Conservation (phyloP, 768 basidiomycete species). For the Mycena chlorophos region DNA sequence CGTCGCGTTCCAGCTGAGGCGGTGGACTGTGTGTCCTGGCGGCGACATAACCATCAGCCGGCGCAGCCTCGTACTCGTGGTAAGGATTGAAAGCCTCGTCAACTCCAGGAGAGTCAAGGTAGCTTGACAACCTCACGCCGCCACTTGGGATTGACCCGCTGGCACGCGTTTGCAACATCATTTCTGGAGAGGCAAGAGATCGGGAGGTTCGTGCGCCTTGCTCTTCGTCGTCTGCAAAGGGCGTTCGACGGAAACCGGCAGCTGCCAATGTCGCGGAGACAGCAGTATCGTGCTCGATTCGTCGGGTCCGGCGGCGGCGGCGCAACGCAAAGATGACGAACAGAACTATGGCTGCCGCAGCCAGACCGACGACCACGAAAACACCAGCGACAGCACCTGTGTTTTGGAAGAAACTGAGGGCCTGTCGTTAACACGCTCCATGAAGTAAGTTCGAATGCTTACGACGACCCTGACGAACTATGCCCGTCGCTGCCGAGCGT, state of each 20-base stretch:
- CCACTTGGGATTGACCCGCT: constrained; percentile 30
- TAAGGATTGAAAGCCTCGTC: constrained; percentile 53
- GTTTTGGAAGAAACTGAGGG: constrained; percentile 78
- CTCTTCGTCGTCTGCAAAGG: constrained; percentile 68
- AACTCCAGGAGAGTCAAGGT: constrained; percentile 37
- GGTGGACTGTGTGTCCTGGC: constrained; percentile 51
- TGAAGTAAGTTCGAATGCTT: constrained; percentile 27
- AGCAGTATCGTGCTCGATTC: constrained; percentile 67
- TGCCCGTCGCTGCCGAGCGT: constrained; percentile 57
- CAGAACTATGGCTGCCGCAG: constrained; percentile 64
- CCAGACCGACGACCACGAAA: constrained; percentile 86
- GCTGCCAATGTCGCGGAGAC: constrained; percentile 74
- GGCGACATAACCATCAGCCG: constrained; percentile 44
- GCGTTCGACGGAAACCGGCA: constrained; percentile 66
- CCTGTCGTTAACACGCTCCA: background rate
- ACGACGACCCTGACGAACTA: constrained; percentile 49
- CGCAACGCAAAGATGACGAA: constrained; percentile 73
- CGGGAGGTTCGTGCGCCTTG: constrained; percentile 29
- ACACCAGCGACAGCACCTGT: constrained; percentile 91
- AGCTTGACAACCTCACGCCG: constrained; percentile 38
- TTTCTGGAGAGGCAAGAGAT: constrained; percentile 31
- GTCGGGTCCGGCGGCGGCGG: constrained; percentile 58
- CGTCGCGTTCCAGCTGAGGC: constrained; percentile 34
- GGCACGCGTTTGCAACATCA: constrained; percentile 43
- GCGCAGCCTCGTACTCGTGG: constrained; percentile 42